Conservation (phyloP, 495 filamentous ascomycete species). For the Aspergillus cristatus region DNA sequence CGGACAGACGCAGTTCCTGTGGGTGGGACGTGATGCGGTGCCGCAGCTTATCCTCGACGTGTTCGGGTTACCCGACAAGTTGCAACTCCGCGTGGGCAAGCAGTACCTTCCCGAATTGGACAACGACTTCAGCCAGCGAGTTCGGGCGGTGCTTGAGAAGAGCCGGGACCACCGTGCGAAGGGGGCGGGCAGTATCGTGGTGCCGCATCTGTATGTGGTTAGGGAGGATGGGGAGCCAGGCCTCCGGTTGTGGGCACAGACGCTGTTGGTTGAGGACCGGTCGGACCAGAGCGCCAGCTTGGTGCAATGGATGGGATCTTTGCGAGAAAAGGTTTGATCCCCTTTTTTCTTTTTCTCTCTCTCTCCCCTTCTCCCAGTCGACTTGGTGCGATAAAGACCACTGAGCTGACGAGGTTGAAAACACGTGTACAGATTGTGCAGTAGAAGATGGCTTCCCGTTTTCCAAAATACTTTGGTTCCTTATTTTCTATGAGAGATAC, state of each 20-base stretch:
- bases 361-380: constrained; percentile 1
- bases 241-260: constrained; percentile 92
- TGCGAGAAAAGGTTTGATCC: constrained; percentile 89
- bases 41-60: constrained; percentile 84
- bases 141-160: constrained; percentile 85
- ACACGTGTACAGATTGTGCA: constrained; percentile 22
- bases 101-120: constrained; percentile 74
- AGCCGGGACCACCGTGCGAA: constrained; percentile 75
- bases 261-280: constrained; percentile 88
- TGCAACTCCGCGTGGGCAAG: constrained; percentile 85
- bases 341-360: constrained; percentile 8
- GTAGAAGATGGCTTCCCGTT: constrained; percentile 22
- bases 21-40: constrained; percentile 89
- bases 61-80: constrained; percentile 73
- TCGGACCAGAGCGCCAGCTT: constrained; percentile 89
- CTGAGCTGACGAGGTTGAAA: constrained; percentile 17
- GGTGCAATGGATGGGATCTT: constrained; percentile 80
- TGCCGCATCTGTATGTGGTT: constrained; percentile 88
- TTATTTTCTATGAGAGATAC: constrained; percentile 17
- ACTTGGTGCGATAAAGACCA: constrained; percentile 6
- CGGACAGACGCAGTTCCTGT: constrained; percentile 94
- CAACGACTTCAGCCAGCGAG: constrained; percentile 91
- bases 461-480: constrained; percentile 12
- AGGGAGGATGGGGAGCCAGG: constrained; percentile 93
- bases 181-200: constrained; percentile 81